Evolutionary conservation across 768 basidiomycete genomes (phyloP).

Genomic region (Naganishia vishniacii): DNA sequence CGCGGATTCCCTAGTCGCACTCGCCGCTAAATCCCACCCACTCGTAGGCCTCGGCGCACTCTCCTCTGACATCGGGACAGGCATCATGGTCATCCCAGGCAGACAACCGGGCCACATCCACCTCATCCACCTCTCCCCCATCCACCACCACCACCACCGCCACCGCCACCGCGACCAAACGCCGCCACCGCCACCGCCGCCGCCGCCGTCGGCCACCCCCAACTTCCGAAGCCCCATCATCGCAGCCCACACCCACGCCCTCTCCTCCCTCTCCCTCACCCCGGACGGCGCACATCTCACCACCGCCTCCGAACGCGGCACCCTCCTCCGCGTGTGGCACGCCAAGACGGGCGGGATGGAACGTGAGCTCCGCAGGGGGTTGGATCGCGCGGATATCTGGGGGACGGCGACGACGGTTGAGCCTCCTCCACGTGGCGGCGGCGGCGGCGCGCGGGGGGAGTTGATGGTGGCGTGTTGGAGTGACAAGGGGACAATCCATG

Average conservation of each 20-base stretch:
- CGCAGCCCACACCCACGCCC: conserved; percentile 44
- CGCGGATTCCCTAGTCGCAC: too few relatives aligned
- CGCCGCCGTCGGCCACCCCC: too few relatives aligned
- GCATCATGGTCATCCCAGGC: conserved; percentile 47
- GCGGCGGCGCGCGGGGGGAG: conserved; percentile 21
- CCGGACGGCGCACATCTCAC: conserved; percentile 40
- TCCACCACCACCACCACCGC: conserved; percentile 32
- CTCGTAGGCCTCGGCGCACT: conserved; percentile 44
- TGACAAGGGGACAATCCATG: conserved; percentile 50
- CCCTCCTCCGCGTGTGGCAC: conserved; percentile 47
- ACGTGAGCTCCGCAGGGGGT: conserved; percentile 45
- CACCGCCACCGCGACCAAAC: background rate
- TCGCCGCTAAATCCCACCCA: background rate
- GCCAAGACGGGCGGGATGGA: conserved; percentile 38
- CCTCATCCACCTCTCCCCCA: conserved; percentile 43
- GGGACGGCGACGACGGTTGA: conserved; percentile 33
- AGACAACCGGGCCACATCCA: conserved; percentile 49
- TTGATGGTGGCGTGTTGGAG: conserved; percentile 45
- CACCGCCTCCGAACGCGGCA: conserved; percentile 45
- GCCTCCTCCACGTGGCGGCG: background rate
- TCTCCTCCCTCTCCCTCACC: conserved; percentile 41
- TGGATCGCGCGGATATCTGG: conserved; percentile 47
- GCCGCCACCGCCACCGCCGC: conserved; percentile 7
- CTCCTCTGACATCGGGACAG: conserved; percentile 35
- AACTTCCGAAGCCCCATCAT: conserved; percentile 47